Evolutionary conservation across 2,329 filamentous ascomycete genomes (phyloP), one percentile per base, ranked within the genome.

Genomic region (Curvularia verruculosa): DNA sequence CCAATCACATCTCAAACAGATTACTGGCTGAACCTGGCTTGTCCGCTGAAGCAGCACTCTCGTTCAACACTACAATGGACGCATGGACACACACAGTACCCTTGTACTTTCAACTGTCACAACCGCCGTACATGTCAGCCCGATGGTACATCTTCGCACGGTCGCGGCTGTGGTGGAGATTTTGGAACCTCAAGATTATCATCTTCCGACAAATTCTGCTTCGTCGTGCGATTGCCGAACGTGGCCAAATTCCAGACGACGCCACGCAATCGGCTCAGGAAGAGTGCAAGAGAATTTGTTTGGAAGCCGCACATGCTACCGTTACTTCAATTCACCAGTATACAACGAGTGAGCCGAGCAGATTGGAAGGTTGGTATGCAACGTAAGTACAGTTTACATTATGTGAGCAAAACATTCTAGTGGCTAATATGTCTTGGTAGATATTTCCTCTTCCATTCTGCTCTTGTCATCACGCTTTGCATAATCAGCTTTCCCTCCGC

Each of bases 181-280:
- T 63, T 10, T 69, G 67, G 67, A 69, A 69, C 31, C 54, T 69
- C 4, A 68, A 68, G 28, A 69, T 69, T 9, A 69, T 69, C 12
- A 58, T 68, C 0, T 68, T 68, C 41, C 64, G 67, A 24, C 67
- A 69, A 36, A 66, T 69, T 10, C 44, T 69, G 26, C 56, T 69
- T 23, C 64, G 65, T 13, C 56, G 52, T 44, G 67, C 67, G 7
- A 69, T 69, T 19, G 62, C 65, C 5, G 60, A 65, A 43, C 59
- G 65, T 50, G 61, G 62, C 1, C 60, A 67, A n/a, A 62, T 67
- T 13, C 57, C 61, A 8, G 62, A 67, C 37, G 41, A 54, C 24
- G 59, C 55, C 7, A 58, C 61, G n/a, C 59, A 68, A 23, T 52
- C 54, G 3, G 60, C 62, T 9, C 64, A 67, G 56, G 64, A 69